Conservation (phyloP, 176 grass and related monocot species). For the Rhynchospora tenuis region DNA sequence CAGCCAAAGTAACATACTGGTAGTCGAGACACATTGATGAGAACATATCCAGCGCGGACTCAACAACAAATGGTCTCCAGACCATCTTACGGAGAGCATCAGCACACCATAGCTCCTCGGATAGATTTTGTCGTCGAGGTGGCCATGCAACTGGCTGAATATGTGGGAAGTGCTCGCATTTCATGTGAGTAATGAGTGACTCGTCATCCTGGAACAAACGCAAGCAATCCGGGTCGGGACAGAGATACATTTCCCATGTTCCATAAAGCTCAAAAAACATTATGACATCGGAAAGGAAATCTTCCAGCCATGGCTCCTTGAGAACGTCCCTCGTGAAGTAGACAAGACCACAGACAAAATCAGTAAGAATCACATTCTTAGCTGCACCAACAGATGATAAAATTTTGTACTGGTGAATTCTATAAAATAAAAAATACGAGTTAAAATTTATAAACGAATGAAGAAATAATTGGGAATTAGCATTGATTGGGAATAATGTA, state of each 20-base stretch:
- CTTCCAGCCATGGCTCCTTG: too few relatives aligned
- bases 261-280: background rate
- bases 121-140: background rate
- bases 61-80: background rate
- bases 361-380: too few relatives aligned
- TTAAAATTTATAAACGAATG: too few relatives aligned
- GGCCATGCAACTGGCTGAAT: background rate
- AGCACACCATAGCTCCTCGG: background rate
- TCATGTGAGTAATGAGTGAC: background rate
- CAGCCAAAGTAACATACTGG: background rate
- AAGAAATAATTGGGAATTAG: too few relatives aligned
- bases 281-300: background rate
- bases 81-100: background rate
- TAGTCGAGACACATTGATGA: background rate
- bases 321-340: too few relatives aligned
- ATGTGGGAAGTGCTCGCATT: background rate
- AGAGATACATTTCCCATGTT: background rate
- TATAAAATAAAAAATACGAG: too few relatives aligned
- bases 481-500: too few relatives aligned
- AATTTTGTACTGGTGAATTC: too few relatives aligned
- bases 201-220: background rate
- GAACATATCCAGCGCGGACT: background rate
- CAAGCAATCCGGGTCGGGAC: background rate
- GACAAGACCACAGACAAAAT: too few relatives aligned
- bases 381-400: too few relatives aligned